Evolutionary conservation across 225 moss, liverwort and hornwort genomes (phyloP), one percentile per base, ranked within the genome.

Genomic region (Rhytidiadelphus loreus): DNA sequence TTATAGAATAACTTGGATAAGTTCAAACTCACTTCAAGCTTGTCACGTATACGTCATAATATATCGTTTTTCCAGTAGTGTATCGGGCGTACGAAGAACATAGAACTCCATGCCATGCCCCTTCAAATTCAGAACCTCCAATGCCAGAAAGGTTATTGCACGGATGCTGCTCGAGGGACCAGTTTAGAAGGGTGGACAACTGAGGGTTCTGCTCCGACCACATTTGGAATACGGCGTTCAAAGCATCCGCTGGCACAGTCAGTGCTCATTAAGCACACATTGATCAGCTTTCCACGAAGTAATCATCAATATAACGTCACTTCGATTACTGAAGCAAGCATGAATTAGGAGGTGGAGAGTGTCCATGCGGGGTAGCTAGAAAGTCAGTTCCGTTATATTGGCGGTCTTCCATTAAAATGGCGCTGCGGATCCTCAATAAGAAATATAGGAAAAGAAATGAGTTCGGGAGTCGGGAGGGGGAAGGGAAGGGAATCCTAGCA

Each of bases 111-210:
- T 0, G 5, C 76, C 53, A 76, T 35, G 52, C 76, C 52, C 76
- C 52, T 5, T 22, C 0, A 8, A 76, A 52, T 21, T 13, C 2
- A 32, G 0, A 1, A 5, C 2, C 8, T 35, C 12, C 22, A 3
- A n/a, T 7, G 2, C 0, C 5, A 9, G 29, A 24, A 3, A 25
- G 16, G 30, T 23, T 41, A 28, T 58, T 16, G n/a, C 74, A 85
- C 26, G 74, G 85, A 65, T 85, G 85, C 4, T 58, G 21, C 11
- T 73, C 30, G 17, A 46, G 35, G 16, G 85, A 23, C 73, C 58
- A 73, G 72, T 59, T 85, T 59, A 85, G 33, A 30, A 85, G 3
- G 33, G 35, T 59, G 73, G 73, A 59, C 73, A 85, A 32, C 33
- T 85, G 60, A 32, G 85, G 85, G 46, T 85, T 85, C 33, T 28